Evolutionary conservation across 164 flowering plant genomes (phyloP).

Genomic region (Nymphaea thermarum): DNA sequence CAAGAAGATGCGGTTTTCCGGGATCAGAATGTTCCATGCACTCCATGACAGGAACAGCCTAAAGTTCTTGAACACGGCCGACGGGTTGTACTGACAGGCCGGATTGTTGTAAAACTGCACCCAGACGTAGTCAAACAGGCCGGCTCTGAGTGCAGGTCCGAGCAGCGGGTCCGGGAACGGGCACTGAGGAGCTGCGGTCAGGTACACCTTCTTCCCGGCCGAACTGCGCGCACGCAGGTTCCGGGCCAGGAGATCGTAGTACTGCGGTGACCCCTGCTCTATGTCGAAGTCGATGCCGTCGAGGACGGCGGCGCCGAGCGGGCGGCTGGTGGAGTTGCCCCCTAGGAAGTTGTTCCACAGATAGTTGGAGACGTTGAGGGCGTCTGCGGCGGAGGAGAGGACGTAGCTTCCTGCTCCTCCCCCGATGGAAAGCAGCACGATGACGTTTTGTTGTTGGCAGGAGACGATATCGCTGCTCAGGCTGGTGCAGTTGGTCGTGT

Average conservation of each 20-base stretch:
- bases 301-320: constrained; percentile 14
- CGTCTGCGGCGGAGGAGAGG: constrained; percentile 17
- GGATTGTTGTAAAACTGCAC: constrained; percentile 5
- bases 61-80: not conserved
- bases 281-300: constrained; percentile 24
- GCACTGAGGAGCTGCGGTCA: constrained; percentile 21
- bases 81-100: not conserved
- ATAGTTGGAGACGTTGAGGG: constrained; percentile 9
- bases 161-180: constrained; percentile 14
- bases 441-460: constrained; percentile 11
- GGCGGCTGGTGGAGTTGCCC: constrained; percentile 11
- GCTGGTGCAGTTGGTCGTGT: constrained; percentile 1
- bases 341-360: constrained; percentile 25
- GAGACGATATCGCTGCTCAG: constrained; percentile 4
- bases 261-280: not conserved
- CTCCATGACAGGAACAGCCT: constrained; percentile 9
- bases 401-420: constrained; percentile 13
- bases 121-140: constrained; percentile 18
- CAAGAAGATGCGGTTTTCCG: constrained; percentile 11
- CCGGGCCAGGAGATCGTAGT: constrained; percentile 16
- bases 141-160: constrained; percentile 10
- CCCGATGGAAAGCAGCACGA: constrained; percentile 17
- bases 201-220: constrained; percentile 12
- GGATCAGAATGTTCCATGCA: constrained; percentile 9
- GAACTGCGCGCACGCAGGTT: constrained; percentile 1